These are phyloP conservation scores for Perilla frutescens DNA, from an alignment of 257 asterid genomes.

Conservation along the genomic window DNA sequence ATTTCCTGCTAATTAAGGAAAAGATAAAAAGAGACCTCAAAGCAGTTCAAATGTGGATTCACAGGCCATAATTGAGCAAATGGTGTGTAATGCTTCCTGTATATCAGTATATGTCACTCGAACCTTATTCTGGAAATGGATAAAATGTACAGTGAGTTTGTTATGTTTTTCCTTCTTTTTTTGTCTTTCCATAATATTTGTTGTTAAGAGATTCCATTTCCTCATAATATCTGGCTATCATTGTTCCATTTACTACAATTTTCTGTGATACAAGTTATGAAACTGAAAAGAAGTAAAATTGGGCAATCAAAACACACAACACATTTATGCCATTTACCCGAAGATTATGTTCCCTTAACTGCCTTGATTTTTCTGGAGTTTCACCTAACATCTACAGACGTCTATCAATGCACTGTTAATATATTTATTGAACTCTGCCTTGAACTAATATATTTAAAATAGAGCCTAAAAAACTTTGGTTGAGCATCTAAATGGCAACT, in stretches of 20 bases:
- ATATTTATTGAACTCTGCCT: not conserved
- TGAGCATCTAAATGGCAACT: not conserved
- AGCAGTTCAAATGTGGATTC: slow-evolving; percentile 9
- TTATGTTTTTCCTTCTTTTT: not conserved
- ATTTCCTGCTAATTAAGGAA: not conserved
- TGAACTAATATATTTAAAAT: too few species aligned
- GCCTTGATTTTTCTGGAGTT: slow-evolving; percentile 4
- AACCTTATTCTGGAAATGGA: not conserved
- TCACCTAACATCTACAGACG: slow-evolving; percentile 23
- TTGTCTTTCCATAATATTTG: not conserved
- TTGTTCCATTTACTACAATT: not conserved
- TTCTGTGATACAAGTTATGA: not conserved
- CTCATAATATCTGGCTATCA: not conserved
- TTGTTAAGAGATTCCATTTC: not conserved
- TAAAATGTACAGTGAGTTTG: not conserved
- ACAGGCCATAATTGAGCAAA: slow-evolving; percentile 28
- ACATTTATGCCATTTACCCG: slow-evolving; percentile 1
- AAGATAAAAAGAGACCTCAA: not conserved
- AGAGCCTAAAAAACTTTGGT: not conserved
- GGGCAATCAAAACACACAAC: not conserved
- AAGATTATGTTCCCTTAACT: not conserved
- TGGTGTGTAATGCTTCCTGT: not conserved
- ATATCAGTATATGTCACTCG: not conserved
- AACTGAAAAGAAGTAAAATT: not conserved
- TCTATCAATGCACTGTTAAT: slow-evolving; percentile 18